Percentiles rank a stretch among this genome's conserved stretches.
phyloP scores from a whole-genome alignment of 176 grass and related monocot species.

The Musa schizocarpa region DNA sequence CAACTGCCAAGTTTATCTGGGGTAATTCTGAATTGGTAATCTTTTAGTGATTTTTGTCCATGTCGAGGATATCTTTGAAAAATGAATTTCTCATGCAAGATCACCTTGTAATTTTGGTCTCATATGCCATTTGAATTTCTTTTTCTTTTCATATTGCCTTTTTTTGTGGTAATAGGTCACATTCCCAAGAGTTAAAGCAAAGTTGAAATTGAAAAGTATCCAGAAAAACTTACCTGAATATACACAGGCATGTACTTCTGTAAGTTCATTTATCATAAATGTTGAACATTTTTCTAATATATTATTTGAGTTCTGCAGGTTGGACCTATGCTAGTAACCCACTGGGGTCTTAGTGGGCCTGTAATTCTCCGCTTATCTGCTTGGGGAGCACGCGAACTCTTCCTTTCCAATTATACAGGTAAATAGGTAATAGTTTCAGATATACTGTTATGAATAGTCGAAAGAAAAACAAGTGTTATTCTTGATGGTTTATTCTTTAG shows the following conservation, averaged over 20 bases:
- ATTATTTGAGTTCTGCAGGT: slow-evolving; percentile 29
- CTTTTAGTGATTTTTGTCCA: background rate
- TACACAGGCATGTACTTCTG: slow-evolving; percentile 41
- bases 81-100: background rate
- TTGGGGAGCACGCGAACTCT: slow-evolving; percentile 77
- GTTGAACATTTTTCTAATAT: background rate
- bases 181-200: slow-evolving; percentile 70
- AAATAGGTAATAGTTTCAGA: background rate
- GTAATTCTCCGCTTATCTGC: slow-evolving; percentile 78
- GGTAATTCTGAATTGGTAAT: slow-evolving; percentile 29
- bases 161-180: slow-evolving; percentile 38
- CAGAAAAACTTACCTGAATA: slow-evolving; percentile 48
- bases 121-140: background rate
- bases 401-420: slow-evolving; percentile 71
- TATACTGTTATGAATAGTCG: background rate
- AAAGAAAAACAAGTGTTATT: no score
- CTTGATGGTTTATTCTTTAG: background rate
- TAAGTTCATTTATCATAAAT: background rate
- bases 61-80: no score
- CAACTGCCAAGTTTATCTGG: slow-evolving; percentile 47
- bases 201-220: slow-evolving; percentile 52
- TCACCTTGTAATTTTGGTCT: background rate
- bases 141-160: background rate
- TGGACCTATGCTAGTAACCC: slow-evolving; percentile 80
- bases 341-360: slow-evolving; percentile 90